Evolutionary conservation across 2,329 filamentous ascomycete genomes (phyloP), one percentile per base, ranked within the genome.

Genomic region (Fusarium sp.): DNA sequence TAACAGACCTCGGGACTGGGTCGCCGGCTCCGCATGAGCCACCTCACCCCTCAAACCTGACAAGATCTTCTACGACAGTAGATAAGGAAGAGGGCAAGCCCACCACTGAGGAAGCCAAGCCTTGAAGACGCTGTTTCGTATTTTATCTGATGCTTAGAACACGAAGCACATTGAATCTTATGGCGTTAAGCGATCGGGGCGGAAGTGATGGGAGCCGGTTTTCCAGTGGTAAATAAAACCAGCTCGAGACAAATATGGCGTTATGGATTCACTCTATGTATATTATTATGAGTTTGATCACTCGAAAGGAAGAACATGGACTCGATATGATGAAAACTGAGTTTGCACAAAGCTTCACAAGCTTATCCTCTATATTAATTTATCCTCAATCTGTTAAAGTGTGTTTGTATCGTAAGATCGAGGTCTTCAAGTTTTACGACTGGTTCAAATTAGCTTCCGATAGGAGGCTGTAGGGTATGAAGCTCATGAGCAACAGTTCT

Each of bases 11-110:
- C 24, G 74, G 82, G 18, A 78, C 81, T n/a, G 78, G 81, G 20
- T 73, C 72, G 47, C 70, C 62, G 70, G 75, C 66, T 55, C 79
- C 62, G 54, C 85, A 84, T 44, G 87, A 88, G 69, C 87, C 87
- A 9, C 75, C 83, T n/a, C 83, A 86, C 32, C 83, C 84, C 28
- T 89, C 88, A 3, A 83, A 86, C 20, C 80, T 89, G 44, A 85
- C 82, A 15, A 84, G 84, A 22, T 85, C 87, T 6, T 85, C 85
- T 22, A 87, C 85, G 1, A 76, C 82, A 6, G 84, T 81, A 8
- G 86, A 86, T 32, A 85, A 85, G 56, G 79, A 78, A 38, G 65
- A 73, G 5, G 73, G 74, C 4, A 75, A 68, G 54, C 48, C 68
- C 38, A 32, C 64, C 6, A 42, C 70, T 32, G 70, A 74, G 26